phyloP scores from a whole-genome alignment of 805 yeast species.

The Soucietia sequanensis region DNA sequence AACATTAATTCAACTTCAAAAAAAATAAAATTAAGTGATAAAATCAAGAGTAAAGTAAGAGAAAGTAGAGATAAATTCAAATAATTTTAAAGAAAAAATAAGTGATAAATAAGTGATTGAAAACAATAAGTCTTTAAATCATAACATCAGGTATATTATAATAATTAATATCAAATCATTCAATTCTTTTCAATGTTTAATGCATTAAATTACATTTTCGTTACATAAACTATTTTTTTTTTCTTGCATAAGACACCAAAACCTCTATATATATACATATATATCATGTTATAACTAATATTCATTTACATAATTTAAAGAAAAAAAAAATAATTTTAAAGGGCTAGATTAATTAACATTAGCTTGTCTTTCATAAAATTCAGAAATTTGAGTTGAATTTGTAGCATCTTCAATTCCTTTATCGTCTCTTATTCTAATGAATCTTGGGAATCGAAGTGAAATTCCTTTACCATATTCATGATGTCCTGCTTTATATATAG shows the following conservation, averaged over 20 bases:
- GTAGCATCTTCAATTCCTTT: constrained; percentile 86
- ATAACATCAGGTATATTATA: no score
- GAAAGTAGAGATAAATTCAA: constrained; percentile 27
- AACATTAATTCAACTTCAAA: background rate
- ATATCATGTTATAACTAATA: no score
- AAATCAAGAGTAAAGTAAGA: constrained; percentile 34
- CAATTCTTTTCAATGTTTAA: background rate
- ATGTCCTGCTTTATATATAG: constrained; percentile 83
- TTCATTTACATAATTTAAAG: no score
- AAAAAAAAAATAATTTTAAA: no score
- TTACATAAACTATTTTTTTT: no score
- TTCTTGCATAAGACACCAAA: no score
- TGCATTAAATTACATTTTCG: no score
- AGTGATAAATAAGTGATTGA: no score
- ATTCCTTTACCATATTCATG: constrained; percentile 76
- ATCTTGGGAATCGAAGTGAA: constrained; percentile 86
- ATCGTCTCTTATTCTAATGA: constrained; percentile 80
- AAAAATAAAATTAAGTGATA: constrained; percentile 21
- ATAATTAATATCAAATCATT: no score
- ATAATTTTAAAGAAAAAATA: no score
- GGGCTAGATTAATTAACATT: constrained; percentile 21
- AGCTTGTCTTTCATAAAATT: constrained; percentile 76
- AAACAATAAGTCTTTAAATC: no score
- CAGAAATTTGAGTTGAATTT: constrained; percentile 76
- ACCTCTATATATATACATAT: no score